Base-by-base conservation (phyloP, 2,329 filamentous ascomycete species). In the Madurella mycetomatis region DNA sequence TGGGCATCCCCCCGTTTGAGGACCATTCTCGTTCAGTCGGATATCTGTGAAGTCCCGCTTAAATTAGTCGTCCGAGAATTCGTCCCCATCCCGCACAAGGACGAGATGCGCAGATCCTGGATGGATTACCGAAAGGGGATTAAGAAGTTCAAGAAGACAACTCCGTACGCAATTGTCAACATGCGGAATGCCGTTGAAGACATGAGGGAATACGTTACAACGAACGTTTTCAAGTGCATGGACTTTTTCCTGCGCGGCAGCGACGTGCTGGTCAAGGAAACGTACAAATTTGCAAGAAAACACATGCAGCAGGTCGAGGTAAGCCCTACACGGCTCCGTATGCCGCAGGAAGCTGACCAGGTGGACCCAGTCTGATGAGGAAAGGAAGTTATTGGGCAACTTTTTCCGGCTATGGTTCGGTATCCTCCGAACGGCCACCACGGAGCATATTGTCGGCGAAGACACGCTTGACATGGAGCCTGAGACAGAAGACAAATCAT, bases 381-480 rank as follows among this genome's bases (percentile, higher is more conserved):
- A 58, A 40, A 39, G 43, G 2, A 47, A 46, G 8, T 17, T 58
- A 9, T 45, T 58, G 13, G 49, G 40, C 9, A 50, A 47, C 31
- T 50, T 50, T 47, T 49, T 58, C 19, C 45, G 41, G 30, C 30
- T 58, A 15, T 53, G 53, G 56, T 47, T 55, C 9, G 52, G 53
- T 15, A 39, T 55, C 17, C 56, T 53, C 13, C 49, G 56, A 12
- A 55, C 56, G 12, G 45, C 49, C 0, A 58, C 56, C 9, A 34
- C 49, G 13, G 56, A 58, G 50, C 52, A 58, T 32, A 58, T 58
- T 40, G 47, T 48, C 13, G 54, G 55, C 11, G 42, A 51, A 1
- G 55, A 57, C 30, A 57, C 32, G 15, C 52, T 57, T 13, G 55
- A 55, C 34, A 57, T 57, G 51, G 34, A 48, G 13, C 51, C 55